Conservation (phyloP, 805 yeast species). For the Lipomyces kockii region DNA sequence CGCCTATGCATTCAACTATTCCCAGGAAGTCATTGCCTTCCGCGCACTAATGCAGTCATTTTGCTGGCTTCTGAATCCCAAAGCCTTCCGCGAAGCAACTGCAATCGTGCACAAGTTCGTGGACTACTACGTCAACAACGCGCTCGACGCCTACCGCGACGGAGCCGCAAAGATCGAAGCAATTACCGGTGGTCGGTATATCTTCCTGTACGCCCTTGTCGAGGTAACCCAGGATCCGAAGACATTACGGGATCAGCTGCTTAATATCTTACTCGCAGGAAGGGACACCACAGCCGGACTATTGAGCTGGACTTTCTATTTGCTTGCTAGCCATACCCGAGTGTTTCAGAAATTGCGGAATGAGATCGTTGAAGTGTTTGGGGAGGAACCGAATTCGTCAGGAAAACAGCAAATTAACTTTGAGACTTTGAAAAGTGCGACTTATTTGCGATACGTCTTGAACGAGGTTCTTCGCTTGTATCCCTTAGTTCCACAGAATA, state of each 20-base stretch:
- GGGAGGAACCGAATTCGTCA: conserved; percentile 39
- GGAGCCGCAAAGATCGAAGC: conserved; percentile 25
- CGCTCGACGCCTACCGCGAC: conserved; percentile 39
- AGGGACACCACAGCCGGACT: conserved; percentile 61
- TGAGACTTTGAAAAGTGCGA: conserved; percentile 56
- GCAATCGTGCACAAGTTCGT: conserved; percentile 46
- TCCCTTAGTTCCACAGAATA: conserved; percentile 58
- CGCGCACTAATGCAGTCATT: conserved; percentile 38
- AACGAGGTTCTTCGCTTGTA: conserved; percentile 57
- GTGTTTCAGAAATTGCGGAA: conserved; percentile 47
- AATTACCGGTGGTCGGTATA: conserved; percentile 49
- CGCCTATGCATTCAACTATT: conserved; percentile 38
- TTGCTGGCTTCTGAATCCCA: conserved; percentile 35
- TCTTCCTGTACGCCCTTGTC: conserved; percentile 55
- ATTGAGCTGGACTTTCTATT: conserved; percentile 53
- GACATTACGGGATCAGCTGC: conserved; percentile 55
- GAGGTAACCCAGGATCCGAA: conserved; percentile 55
- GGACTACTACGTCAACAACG: conserved; percentile 50
- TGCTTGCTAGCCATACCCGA: conserved; percentile 50
- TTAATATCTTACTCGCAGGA: conserved; percentile 59
- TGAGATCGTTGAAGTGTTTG: conserved; percentile 48
- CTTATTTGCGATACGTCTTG: conserved; percentile 53
- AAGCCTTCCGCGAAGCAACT: conserved; percentile 45
- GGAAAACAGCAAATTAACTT: conserved; percentile 46
- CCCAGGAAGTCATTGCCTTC: conserved; percentile 32